These are phyloP conservation scores for Naganishia liquefaciens DNA, from an alignment of 1,284 basidiomycete genomes.

Conservation along the genomic window DNA sequence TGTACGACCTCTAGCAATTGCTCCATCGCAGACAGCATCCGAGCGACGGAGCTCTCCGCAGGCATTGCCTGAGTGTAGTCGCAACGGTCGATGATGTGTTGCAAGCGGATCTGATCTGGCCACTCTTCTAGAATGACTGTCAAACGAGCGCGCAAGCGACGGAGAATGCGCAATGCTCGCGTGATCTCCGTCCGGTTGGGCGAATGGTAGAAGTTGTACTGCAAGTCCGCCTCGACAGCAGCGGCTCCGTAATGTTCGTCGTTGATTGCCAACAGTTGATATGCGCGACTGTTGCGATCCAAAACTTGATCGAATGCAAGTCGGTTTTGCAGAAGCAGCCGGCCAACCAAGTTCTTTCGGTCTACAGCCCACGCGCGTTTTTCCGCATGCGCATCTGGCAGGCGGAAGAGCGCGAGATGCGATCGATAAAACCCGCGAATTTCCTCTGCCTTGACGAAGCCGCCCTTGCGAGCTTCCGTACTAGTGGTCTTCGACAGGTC, in stretches of 20 bases:
- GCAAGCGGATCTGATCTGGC: slow-evolving; percentile 97
- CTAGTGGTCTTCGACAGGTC: slow-evolving; percentile 26
- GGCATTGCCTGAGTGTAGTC: slow-evolving; percentile 67
- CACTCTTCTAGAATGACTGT: slow-evolving; percentile 70
- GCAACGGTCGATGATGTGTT: slow-evolving; percentile 77
- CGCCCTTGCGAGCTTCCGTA: slow-evolving; percentile 29
- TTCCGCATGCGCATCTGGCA: slow-evolving; percentile 1
- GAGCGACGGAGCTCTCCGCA: slow-evolving; percentile 74
- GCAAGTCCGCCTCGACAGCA: slow-evolving; percentile 42
- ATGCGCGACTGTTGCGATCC: slow-evolving; percentile 42
- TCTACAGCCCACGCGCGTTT: slow-evolving; percentile 10
- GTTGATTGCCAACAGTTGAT: slow-evolving; percentile 39
- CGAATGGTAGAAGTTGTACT: slow-evolving; percentile 79
- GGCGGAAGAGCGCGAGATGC: slow-evolving; percentile 30
- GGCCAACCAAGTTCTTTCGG: not conserved
- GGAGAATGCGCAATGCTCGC: slow-evolving; percentile 63
- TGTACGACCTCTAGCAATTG: slow-evolving; percentile 83
- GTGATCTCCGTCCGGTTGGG: slow-evolving; percentile 69
- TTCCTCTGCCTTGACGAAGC: slow-evolving; percentile 36
- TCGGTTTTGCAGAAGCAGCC: slow-evolving; percentile 1
- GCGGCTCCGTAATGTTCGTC: slow-evolving; percentile 36
- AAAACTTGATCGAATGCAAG: slow-evolving; percentile 39
- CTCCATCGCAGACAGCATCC: slow-evolving; percentile 80
- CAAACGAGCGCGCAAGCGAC: slow-evolving; percentile 62
- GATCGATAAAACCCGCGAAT: slow-evolving; percentile 32